phyloP scores from a whole-genome alignment of 139 green algal genomes.

The Nannochloris sp. region DNA sequence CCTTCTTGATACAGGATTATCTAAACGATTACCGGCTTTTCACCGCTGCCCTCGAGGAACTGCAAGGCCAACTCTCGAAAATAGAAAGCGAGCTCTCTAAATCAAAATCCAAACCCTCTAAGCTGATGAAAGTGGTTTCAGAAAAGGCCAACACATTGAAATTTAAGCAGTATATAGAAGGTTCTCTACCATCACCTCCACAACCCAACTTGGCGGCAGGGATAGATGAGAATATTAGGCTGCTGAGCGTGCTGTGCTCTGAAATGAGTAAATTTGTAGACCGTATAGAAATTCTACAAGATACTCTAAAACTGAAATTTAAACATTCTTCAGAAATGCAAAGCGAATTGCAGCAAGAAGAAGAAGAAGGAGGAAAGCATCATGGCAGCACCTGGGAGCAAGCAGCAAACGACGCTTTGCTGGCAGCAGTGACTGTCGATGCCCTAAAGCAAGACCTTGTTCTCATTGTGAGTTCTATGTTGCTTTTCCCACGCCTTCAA shows the following conservation, averaged over 20 bases:
- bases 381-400: neutral
- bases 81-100: neutral
- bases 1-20: slow-evolving; percentile 17
- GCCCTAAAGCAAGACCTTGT: neutral
- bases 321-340: neutral
- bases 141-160: neutral
- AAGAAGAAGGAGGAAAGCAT: neutral
- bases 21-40: slow-evolving; percentile 1
- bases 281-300: neutral
- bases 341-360: neutral
- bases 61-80: slow-evolving; percentile 10
- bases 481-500: too few relatives aligned
- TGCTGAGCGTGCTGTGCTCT: slow-evolving; percentile 8
- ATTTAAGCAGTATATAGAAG: neutral
- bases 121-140: neutral
- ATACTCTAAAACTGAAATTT: neutral
- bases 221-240: slow-evolving; percentile 16
- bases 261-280: slow-evolving; percentile 3
- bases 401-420: neutral
- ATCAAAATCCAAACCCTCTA: neutral
- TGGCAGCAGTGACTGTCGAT: neutral
- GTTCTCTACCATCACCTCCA: neutral
- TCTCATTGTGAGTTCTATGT: neutral
- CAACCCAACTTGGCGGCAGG: slow-evolving; percentile 4
- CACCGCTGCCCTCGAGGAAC: slow-evolving; percentile 7